Evolutionary conservation across 805 yeast genomes (phyloP), one percentile per base, ranked within the genome.

Genomic region (Candida ficus): DNA sequence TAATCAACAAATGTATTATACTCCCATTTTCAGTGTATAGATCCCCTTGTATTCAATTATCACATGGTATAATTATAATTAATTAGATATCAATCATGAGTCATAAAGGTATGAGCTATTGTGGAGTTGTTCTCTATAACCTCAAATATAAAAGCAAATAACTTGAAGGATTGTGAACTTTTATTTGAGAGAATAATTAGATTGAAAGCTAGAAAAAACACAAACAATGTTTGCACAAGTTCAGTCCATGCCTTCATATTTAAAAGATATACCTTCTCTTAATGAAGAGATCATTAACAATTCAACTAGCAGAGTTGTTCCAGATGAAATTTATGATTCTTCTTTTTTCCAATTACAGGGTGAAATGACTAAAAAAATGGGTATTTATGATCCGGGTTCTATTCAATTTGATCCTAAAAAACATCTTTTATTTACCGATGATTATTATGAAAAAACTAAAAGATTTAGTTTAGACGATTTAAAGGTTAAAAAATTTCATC

Each of bases 381-480:
- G 61, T 29, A 56, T 61, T 27, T 29, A 43, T n/a, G 57, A 51
- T 25, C 56, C 59, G n/a, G 28, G 41, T 5, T 18, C 35, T 4
- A 44, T 60, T 12, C 39, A 48, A 14, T 70, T 70, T 39, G 71
- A 69, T 45, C 65, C 71, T 1, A 42, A 47, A 11, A 57, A 52
- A 42, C 73, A 69, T 51, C 41, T 69, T 18, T 50, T 62, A 5
- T 64, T 61, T 50, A 63, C 62, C 21, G 65, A 63, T 39, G 67
- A 64, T 35, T 58, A 58, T 46, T 67, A 52, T 41, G 57, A 60
- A 9, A 57, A 53, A 22, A 67, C 70, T 19, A 59, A 66, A 42
- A 58, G 56, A 36, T 57, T 64, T 35, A 65, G 70, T 4, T 67
- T 76, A 70, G 70, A 62, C 36, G 81, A 77, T 45, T 62, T 78